phyloP scores from a whole-genome alignment of 2,329 filamentous ascomycete genomes.

The Alternaria atra region DNA sequence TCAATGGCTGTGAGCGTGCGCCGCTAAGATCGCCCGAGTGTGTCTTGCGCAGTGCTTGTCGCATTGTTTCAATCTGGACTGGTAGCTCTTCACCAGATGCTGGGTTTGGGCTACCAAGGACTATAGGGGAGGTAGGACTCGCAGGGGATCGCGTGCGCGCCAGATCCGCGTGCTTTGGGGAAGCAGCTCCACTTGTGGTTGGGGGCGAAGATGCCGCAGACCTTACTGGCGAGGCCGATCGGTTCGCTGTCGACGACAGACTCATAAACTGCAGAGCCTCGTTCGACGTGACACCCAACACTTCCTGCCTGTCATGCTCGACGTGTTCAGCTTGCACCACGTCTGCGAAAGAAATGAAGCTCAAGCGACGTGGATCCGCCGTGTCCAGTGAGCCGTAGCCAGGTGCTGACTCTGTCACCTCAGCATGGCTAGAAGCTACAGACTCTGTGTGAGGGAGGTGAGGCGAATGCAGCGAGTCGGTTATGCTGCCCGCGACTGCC shows the following conservation, averaged over 20 bases:
- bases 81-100: constrained; percentile 74
- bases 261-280: constrained; percentile 76
- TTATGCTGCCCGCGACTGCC: constrained; percentile 60
- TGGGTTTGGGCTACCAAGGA: constrained; percentile 61
- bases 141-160: constrained; percentile 67
- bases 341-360: constrained; percentile 96
- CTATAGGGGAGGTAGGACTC: constrained; percentile 63
- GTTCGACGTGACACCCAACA: constrained; percentile 27
- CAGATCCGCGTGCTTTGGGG: constrained; percentile 75
- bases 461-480: constrained; percentile 47
- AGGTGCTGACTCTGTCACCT: constrained; percentile 60
- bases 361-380: constrained; percentile 81
- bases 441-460: constrained; percentile 44
- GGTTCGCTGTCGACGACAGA: constrained; percentile 68
- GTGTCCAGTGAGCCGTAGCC: constrained; percentile 80
- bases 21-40: constrained; percentile 79
- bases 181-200: constrained; percentile 78
- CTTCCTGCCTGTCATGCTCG: constrained; percentile 63
- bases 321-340: constrained; percentile 87
- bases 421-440: constrained; percentile 32
- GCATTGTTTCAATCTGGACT: constrained; percentile 91
- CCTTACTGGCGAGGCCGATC: constrained; percentile 81
- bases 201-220: constrained; percentile 82
- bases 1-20: constrained; percentile 50
- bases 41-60: constrained; percentile 84